Base-by-base conservation (phyloP, 2,329 filamentous ascomycete species). In the Cordyceps fumosorosea region DNA sequence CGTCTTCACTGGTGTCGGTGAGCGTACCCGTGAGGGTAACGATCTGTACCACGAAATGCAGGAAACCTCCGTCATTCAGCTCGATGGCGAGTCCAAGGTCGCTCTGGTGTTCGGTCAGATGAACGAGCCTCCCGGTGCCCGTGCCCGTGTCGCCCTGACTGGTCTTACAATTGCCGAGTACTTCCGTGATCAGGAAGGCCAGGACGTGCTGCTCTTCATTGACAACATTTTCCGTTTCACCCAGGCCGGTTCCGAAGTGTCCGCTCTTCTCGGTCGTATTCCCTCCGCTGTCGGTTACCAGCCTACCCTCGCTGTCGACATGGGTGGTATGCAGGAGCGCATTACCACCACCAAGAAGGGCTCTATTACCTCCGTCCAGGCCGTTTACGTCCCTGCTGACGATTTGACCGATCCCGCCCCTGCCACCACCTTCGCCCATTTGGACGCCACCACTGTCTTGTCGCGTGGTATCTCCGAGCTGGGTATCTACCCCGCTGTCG, bases 41-140 rank as follows among this genome's bases (percentile, higher is more conserved):
- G 95, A 99, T 89, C 81, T 99, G 86, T 99, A 99, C 89, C 93
- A 99, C 84, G 95, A 99, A 88, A 99, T 99, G 95, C 95, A 98
- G 86, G 93, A 99, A 84, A 99, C 95, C 71, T 91, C 90, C 76
- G 95, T 99, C 86, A 99, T 99, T 81, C 88, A 99, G 81, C 91
- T 99, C 70, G 95, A 99, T 69, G 95, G 95, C 81, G 93, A 97
- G 75, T 98, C 95, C 80, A 99, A 99, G 89, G 95, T 98, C 84
- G 91, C 95, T 68, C 84, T 99, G 71, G 95, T 99, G 71, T 99
- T 99, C 84, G 95, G 95, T 86, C 95, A 99, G 86, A 99, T 99
- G 95, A 99, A 99, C 88, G 95, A 99, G 85, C 95, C 95, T 78
- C 95, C 95, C 68, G 95, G 95, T 86, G 95, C 95, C 76, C 95